Evolutionary conservation across 2,329 filamentous ascomycete species (phyloP), one percentile per base, ranked within the genome.

Genomic region (Nemania diffusa): DNA sequence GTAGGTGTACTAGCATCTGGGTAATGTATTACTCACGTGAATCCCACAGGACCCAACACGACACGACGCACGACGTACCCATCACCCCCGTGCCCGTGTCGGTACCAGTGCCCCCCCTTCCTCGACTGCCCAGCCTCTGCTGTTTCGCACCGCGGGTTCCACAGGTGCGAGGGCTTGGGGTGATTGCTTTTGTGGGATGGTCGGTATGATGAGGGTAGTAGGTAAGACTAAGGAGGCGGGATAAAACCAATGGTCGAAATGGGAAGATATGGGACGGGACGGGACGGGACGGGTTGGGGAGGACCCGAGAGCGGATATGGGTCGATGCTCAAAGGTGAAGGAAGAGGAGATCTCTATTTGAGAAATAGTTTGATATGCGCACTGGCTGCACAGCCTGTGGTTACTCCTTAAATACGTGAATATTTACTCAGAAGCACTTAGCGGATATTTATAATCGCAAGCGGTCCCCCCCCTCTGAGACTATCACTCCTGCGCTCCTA

Each of bases 111-210:
- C 15, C n/a, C n/a, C n/a, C n/a, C 29, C 29, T 27, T 44, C 50
- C 32, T 29, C 65, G 20, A 57, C 27, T 50, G 37, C 46, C 62
- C 60, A 57, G 57, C 51, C 61, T 34, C 61, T 48, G 50, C 48
- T 32, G 57, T 64, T 52, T 48, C 52, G 61, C 61, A 26, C 37
- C 42, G 20, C 34, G 6, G 24, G 61, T 67, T n/a, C 17, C 61
- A 67, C 65, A 56, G 20, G 61, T 67, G 24, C n/a, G 51, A 64
- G 60, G 50, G 42, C 3, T 15, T 51, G 13, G 22, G 11, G 51
- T 37, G 50, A 29, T 50, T 57, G 44, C 24, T 34, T 34, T 59
- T 32, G 9, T 5, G 17, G 17, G 27, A 22, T 7, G 48, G 27
- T 32, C 48, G 34, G 29, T 15, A n/a, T n/a, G n/a, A n/a, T 29